A percentile compares a stretch with the other conserved stretches of the same genome.
Evolutionary conservation across 805 yeast species (phyloP).

Genomic region (Candida vartiovaarae): DNA sequence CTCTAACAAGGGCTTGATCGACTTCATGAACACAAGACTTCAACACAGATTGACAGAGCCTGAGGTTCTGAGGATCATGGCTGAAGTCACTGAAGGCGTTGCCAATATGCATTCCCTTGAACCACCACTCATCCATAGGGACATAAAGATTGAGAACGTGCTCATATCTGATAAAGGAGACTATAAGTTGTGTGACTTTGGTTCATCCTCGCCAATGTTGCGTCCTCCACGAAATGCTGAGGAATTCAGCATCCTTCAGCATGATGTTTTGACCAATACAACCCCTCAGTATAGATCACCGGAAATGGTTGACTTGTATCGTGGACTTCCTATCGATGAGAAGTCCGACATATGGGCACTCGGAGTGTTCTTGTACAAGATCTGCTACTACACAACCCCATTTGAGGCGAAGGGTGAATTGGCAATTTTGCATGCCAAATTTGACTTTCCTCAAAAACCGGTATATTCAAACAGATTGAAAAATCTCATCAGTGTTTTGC

Average conservation of each 20-base stretch:
- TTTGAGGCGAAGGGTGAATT: constrained; percentile 62
- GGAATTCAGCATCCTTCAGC: constrained; percentile 52
- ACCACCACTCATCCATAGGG: constrained; percentile 73
- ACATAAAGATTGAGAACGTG: constrained; percentile 78
- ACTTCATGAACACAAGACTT: constrained; percentile 69
- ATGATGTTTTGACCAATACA: constrained; percentile 70
- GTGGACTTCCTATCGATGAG: constrained; percentile 68
- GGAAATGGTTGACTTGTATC: constrained; percentile 70
- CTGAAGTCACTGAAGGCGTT: constrained; percentile 64
- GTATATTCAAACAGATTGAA: constrained; percentile 55
- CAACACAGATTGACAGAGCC: constrained; percentile 58
- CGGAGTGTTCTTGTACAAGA: constrained; percentile 69
- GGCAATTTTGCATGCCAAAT: constrained; percentile 53
- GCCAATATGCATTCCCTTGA: constrained; percentile 68
- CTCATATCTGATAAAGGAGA: constrained; percentile 50
- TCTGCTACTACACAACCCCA: constrained; percentile 79
- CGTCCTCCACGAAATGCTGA: constrained; percentile 56
- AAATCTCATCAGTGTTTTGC: constrained; percentile 52
- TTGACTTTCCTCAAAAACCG: constrained; percentile 48
- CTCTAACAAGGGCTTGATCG: constrained; percentile 66
- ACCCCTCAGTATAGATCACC: constrained; percentile 84
- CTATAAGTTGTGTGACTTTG: constrained; percentile 76
- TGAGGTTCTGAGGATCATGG: constrained; percentile 63
- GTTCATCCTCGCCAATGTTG: constrained; percentile 62
- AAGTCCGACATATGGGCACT: constrained; percentile 84